Evolutionary conservation across 768 basidiomycete genomes (phyloP), one percentile per base, ranked within the genome.

Genomic region (Wakefieldia striispora): DNA sequence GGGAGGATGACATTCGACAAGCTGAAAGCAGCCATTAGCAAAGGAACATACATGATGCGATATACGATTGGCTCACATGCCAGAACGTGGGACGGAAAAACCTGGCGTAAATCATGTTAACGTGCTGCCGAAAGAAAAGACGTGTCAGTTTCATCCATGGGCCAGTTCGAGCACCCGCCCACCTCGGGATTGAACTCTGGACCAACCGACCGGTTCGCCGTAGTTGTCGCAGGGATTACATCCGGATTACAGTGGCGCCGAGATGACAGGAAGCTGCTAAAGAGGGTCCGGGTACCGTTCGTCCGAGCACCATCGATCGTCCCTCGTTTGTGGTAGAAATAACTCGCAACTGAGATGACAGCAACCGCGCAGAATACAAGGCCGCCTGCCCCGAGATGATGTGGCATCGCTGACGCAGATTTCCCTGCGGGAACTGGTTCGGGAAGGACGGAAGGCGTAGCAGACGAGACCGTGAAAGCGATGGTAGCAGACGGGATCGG

Each of bases 21-120:
- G 20, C 62, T 63, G 39, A 0, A 1, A 6, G 12, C 7, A 3
- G 34, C 4, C 14, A n/a, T 52, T 5, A 45, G 35, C 6, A 40
- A 23, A 6, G 16, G 33, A 14, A 6, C 6, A 27, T 1, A 1
- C 1, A 4, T 7, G n/a, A 31, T 4, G 13, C 8, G 7, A 31
- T n/a, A 13, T 16, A 4, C 1, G 19, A 14, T 26, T 0, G 16
- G 40, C 54, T 39, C 29, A 59, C 62, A 26, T 64, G 52, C 62
- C 61, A 63, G 37, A 49, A 49, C 1, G 47, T 54, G 6, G 62
- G 62, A 27, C 64, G 62, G 26, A 63, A 63, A 39, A 45, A 54
- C 41, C 34, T 55, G 1, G 59, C 61, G 24, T 63, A 61, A 0
- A 63, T 49, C 59, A 63, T 62, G 16, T 38, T 62, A 3, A 59